Conservation (phyloP, 148 eudicot species). For the Heliosperma pusillum region DNA sequence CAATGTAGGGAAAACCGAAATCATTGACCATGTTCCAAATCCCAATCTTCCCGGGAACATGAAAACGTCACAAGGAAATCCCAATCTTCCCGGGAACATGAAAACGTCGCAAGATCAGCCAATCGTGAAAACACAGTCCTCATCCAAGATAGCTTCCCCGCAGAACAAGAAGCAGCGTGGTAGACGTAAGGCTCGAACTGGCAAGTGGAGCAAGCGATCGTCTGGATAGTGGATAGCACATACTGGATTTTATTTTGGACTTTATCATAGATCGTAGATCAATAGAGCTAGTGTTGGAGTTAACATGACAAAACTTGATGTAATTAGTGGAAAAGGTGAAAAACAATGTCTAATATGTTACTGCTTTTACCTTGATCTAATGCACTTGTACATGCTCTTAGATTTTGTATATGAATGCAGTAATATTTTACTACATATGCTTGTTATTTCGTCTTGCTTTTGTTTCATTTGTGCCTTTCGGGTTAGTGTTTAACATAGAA, state of each 20-base stretch:
- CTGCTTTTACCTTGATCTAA: slow-evolving; percentile 10
- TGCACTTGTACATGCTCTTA: slow-evolving; percentile 30
- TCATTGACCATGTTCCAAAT: slow-evolving; percentile 18
- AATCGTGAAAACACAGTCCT: slow-evolving; percentile 37
- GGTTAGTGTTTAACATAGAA: too few relatives aligned
- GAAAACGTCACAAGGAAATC: slow-evolving; percentile 16
- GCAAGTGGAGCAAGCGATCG: slow-evolving; percentile 43
- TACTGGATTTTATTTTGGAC: not conserved
- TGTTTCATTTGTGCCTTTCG: not conserved
- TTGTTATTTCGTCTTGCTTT: not conserved
- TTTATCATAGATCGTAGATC: not conserved
- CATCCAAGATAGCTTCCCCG: slow-evolving; percentile 34
- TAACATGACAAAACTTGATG: slow-evolving; percentile 12
- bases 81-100: slow-evolving; percentile 23
- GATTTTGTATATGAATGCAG: slow-evolving; percentile 9
- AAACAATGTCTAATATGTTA: not conserved
- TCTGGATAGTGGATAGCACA: slow-evolving; percentile 30
- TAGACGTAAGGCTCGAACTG: slow-evolving; percentile 46
- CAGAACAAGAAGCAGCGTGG: slow-evolving; percentile 50
- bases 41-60: slow-evolving; percentile 23
- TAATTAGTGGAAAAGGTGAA: not conserved
- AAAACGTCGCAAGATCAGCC: slow-evolving; percentile 31
- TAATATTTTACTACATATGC: slow-evolving; percentile 10
- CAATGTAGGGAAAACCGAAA: slow-evolving; percentile 23
- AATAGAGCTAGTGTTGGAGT: not conserved